phyloP scores from a whole-genome alignment of 176 grass and related monocot genomes.

The Oryza brachyantha region DNA sequence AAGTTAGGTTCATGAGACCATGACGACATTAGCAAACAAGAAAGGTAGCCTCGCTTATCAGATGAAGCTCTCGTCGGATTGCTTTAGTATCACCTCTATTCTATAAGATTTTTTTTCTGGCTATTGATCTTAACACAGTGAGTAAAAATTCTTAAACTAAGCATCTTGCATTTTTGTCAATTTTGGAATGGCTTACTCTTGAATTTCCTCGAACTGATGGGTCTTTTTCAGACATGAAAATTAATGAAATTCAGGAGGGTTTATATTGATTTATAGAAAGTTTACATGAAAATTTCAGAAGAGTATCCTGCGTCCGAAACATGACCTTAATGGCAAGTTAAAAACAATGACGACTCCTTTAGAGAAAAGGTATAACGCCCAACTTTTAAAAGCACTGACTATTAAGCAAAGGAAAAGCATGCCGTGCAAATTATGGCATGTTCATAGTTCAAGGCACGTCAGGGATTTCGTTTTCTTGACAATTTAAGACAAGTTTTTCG shows the following conservation, averaged over 20 bases:
- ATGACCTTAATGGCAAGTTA: neutral
- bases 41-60: neutral
- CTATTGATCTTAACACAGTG: no score
- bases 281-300: neutral
- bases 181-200: neutral
- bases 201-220: neutral
- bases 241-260: neutral
- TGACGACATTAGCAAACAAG: neutral
- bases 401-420: slow-evolving; percentile 25
- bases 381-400: neutral
- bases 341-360: neutral
- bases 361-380: neutral
- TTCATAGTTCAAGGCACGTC: slow-evolving; percentile 25
- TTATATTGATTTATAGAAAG: neutral
- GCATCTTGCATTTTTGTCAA: neutral
- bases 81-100: neutral
- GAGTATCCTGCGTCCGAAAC: neutral
- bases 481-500: neutral
- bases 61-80: neutral
- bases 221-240: neutral
- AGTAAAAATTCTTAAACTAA: neutral
- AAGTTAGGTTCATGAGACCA: neutral
- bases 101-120: no score
- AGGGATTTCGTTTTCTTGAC: slow-evolving; percentile 6
- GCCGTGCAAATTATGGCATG: slow-evolving; percentile 29